Conservation (phyloP, 805 yeast species). For the Jamesozyma lodderae region DNA sequence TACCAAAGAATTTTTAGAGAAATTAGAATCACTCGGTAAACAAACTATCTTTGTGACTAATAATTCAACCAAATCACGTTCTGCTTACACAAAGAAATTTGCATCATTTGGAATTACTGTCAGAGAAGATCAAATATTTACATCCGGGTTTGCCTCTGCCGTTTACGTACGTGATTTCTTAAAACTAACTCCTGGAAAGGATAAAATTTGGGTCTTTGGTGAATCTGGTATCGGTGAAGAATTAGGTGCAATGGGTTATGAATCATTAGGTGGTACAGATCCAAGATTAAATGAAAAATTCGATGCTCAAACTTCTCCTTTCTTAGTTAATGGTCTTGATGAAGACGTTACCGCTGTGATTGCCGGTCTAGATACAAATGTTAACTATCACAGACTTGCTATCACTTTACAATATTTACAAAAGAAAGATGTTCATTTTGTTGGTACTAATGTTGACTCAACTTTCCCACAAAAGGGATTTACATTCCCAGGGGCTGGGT, state of each 20-base stretch:
- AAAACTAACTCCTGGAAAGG: slow-evolving; percentile 57
- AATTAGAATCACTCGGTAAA: slow-evolving; percentile 48
- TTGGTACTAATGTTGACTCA: slow-evolving; percentile 92
- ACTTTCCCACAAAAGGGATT: slow-evolving; percentile 87
- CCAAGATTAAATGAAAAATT: slow-evolving; percentile 46
- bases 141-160: slow-evolving; percentile 88
- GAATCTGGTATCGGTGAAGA: slow-evolving; percentile 81
- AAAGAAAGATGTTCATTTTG: slow-evolving; percentile 52
- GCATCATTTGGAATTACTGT: slow-evolving; percentile 40
- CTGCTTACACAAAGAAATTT: slow-evolving; percentile 69
- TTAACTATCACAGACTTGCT: slow-evolving; percentile 78
- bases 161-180: slow-evolving; percentile 71
- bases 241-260: slow-evolving; percentile 62
- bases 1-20: slow-evolving; percentile 62
- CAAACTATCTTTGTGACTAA: slow-evolving; percentile 85
- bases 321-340: slow-evolving; percentile 45
- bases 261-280: slow-evolving; percentile 77
- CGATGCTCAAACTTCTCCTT: slow-evolving; percentile 45
- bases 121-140: slow-evolving; percentile 67
- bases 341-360: slow-evolving; percentile 77
- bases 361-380: slow-evolving; percentile 69
- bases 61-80: slow-evolving; percentile 86
- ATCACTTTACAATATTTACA: slow-evolving; percentile 72
- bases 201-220: slow-evolving; percentile 83
- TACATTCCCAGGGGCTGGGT: slow-evolving; percentile 91